These are phyloP conservation scores for Eremochloa ophiuroides DNA, from an alignment of 176 grass and related monocot species.

Conservation along the genomic window DNA sequence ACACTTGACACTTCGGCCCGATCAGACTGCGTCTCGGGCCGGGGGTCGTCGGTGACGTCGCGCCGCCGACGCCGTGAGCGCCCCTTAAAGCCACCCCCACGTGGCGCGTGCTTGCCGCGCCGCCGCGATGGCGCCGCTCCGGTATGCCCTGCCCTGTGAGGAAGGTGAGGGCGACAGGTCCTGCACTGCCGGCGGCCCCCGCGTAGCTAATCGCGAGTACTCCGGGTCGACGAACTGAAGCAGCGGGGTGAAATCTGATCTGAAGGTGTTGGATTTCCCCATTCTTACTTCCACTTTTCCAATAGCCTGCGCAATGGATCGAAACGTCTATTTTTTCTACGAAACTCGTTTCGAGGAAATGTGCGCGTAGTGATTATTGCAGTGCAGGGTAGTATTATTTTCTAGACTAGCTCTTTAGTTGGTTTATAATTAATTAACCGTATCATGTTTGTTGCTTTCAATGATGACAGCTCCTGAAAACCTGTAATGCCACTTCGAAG, in stretches of 20 bases:
- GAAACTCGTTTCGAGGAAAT: neutral
- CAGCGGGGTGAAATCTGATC: neutral
- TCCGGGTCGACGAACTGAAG: neutral
- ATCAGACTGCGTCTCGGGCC: neutral
- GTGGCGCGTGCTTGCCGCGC: neutral
- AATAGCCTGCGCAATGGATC: neutral
- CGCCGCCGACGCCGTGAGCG: neutral
- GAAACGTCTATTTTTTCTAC: too few relatives aligned
- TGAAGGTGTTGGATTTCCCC: neutral
- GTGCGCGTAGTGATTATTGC: neutral
- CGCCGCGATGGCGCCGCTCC: neutral
- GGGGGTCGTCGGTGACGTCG: neutral
- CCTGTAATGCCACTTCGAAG: conserved; percentile 52
- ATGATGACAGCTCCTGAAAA: conserved; percentile 67
- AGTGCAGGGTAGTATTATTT: neutral
- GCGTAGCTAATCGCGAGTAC: neutral
- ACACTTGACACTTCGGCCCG: neutral
- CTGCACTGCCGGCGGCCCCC: neutral
- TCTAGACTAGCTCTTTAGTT: neutral
- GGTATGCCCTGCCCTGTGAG: too few relatives aligned
- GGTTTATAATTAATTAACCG: neutral
- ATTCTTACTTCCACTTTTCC: neutral
- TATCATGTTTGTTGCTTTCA: conserved; percentile 3
- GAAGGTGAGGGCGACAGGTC: neutral
- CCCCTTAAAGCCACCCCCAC: neutral